Conservation (phyloP, 768 basidiomycete species). For the Phlebiopsis gigantea region DNA sequence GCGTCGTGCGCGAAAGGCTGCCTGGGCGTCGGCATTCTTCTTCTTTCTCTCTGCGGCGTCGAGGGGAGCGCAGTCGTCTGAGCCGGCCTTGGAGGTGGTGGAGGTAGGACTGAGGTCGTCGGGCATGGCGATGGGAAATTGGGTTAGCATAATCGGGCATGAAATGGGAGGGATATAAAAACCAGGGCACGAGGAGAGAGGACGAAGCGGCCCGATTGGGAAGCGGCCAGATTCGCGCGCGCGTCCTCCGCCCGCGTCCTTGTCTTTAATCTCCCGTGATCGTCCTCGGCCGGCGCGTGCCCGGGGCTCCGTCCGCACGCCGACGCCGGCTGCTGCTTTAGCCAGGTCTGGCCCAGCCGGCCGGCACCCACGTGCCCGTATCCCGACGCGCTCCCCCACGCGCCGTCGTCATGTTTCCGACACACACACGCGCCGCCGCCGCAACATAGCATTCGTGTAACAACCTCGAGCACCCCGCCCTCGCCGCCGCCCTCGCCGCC, state of each 20-base stretch:
- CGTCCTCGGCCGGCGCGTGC: no score
- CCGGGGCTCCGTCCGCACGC: no score
- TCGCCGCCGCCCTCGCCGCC: neutral
- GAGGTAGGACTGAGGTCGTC: constrained; percentile 24
- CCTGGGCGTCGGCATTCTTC: constrained; percentile 89
- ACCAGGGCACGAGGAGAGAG: neutral
- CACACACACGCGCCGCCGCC: no score
- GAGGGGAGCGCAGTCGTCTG: constrained; percentile 32
- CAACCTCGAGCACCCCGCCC: constrained; percentile 9
- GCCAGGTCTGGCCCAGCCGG: no score
- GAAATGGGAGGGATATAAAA: constrained; percentile 14
- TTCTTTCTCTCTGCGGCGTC: constrained; percentile 69
- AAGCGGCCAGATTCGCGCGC: neutral
- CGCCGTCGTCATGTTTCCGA: no score
- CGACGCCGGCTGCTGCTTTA: no score
- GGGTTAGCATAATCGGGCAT: constrained; percentile 13
- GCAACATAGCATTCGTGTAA: no score
- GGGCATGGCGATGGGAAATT: constrained; percentile 14
- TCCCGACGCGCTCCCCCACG: no score
- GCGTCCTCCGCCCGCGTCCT: no score
- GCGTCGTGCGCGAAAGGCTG: constrained; percentile 74
- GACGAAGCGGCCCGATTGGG: neutral
- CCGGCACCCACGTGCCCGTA: neutral
- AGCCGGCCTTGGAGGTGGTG: constrained; percentile 30
- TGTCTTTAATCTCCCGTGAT: neutral